Evolutionary conservation across 257 asterid genomes (phyloP).

Genomic region (Nicotiana undulata): DNA sequence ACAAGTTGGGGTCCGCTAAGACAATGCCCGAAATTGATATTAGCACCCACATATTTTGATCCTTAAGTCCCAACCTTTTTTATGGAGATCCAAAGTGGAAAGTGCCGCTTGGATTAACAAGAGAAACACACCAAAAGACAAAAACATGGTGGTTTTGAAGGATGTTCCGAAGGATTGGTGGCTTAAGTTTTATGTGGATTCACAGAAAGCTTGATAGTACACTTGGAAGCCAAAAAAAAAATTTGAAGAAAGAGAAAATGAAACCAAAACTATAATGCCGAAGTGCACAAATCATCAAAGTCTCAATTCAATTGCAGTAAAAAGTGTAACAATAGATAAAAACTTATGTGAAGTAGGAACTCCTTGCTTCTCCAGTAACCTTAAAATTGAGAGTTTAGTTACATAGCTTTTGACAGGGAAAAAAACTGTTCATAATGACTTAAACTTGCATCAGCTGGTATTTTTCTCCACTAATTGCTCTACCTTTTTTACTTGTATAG

Average conservation of each 20-base stretch:
- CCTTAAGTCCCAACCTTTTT: background rate
- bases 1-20: background rate
- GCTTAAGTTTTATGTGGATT: background rate
- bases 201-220: background rate
- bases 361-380: background rate
- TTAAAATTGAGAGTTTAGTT: background rate
- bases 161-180: background rate
- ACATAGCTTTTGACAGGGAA: conserved; percentile 66
- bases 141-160: background rate
- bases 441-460: conserved; percentile 93
- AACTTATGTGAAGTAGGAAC: background rate
- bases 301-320: background rate
- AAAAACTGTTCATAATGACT: conserved; percentile 78
- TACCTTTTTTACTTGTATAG: background rate
- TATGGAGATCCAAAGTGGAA: background rate
- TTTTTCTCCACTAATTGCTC: background rate
- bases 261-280: background rate
- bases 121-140: background rate
- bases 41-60: background rate
- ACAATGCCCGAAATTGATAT: background rate
- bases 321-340: background rate
- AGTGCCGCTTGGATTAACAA: background rate
- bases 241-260: background rate
- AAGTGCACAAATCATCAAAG: background rate
- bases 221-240: background rate